phyloP scores from a whole-genome alignment of 768 basidiomycete species.

The Thelephora ganbajun region DNA sequence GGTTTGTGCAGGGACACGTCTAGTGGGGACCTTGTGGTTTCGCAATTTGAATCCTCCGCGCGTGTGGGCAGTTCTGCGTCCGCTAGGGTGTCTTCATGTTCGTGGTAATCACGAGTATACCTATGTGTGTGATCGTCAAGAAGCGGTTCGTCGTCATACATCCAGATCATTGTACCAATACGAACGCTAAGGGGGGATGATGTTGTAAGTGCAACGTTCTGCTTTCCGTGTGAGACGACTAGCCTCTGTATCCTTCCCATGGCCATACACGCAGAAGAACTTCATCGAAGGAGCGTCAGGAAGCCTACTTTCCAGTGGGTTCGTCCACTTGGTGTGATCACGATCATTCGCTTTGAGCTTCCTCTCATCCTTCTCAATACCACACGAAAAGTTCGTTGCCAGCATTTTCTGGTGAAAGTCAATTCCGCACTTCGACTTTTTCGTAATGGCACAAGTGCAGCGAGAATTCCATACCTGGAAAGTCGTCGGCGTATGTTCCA shows the following conservation, averaged over 20 bases:
- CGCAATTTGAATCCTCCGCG: conserved; percentile 30
- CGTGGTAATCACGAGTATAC: conserved; percentile 63
- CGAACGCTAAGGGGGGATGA: conserved; percentile 39
- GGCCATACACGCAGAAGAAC: conserved; percentile 87
- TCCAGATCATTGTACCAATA: conserved; percentile 43
- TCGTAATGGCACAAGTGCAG: not conserved
- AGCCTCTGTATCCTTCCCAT: conserved; percentile 92
- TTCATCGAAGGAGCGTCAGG: conserved; percentile 87
- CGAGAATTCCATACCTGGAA: conserved; percentile 45
- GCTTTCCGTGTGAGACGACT: conserved; percentile 10
- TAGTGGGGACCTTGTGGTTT: conserved; percentile 28
- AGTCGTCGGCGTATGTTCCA: conserved; percentile 66
- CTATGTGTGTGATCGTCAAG: conserved; percentile 17
- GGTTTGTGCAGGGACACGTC: conserved; percentile 41
- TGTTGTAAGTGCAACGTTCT: conserved; percentile 2
- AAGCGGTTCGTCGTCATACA: too few species aligned
- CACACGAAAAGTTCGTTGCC: conserved; percentile 73
- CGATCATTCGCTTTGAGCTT: conserved; percentile 48
- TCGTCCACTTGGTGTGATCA: conserved; percentile 82
- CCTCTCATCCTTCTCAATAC: conserved; percentile 66
- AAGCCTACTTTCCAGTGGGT: conserved; percentile 74
- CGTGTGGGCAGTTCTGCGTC: conserved; percentile 33
- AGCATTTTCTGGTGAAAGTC: conserved; percentile 54
- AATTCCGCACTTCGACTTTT: not conserved
- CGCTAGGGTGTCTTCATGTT: conserved; percentile 41